These are phyloP conservation scores for Scheffersomyces illinoinensis DNA, from an alignment of 1,139 yeast species.

Conservation along the genomic window DNA sequence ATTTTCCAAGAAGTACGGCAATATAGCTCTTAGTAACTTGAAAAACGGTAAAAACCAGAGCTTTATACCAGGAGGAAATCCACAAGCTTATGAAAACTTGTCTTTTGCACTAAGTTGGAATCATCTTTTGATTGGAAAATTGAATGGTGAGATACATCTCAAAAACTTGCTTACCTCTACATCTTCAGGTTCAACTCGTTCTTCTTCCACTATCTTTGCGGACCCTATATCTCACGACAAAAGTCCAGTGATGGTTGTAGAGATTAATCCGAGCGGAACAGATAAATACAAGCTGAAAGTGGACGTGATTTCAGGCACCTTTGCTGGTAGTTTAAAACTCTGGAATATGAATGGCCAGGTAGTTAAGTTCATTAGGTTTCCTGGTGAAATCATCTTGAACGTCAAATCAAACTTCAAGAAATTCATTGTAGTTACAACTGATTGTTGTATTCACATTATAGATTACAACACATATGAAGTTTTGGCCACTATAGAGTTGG, in stretches of 20 bases:
- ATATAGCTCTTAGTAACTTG: constrained; percentile 38
- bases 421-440: constrained; percentile 25
- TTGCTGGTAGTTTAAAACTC: constrained; percentile 23
- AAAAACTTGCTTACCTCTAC: constrained; percentile 38
- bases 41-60: constrained; percentile 43
- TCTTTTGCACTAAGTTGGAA: constrained; percentile 35
- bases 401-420: constrained; percentile 34
- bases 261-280: constrained; percentile 17
- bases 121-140: constrained; percentile 31
- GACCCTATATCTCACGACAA: constrained; percentile 8
- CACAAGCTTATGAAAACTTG: constrained; percentile 18
- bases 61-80: constrained; percentile 40
- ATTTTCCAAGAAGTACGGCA: constrained; percentile 33
- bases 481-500: constrained; percentile 13
- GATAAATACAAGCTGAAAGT: constrained; percentile 26
- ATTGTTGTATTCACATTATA: constrained; percentile 19
- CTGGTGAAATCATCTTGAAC: constrained; percentile 19
- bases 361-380: constrained; percentile 14
- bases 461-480: constrained; percentile 18
- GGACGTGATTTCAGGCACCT: constrained; percentile 31
- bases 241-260: constrained; percentile 20
- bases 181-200: constrained; percentile 25
- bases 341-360: constrained; percentile 32
- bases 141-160: constrained; percentile 29
- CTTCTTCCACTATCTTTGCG: constrained; percentile 20